A percentile compares a stretch with the other conserved stretches of the same genome.
Conservation (phyloP, 305 asterid species). For the Solanum hybrid region DNA sequence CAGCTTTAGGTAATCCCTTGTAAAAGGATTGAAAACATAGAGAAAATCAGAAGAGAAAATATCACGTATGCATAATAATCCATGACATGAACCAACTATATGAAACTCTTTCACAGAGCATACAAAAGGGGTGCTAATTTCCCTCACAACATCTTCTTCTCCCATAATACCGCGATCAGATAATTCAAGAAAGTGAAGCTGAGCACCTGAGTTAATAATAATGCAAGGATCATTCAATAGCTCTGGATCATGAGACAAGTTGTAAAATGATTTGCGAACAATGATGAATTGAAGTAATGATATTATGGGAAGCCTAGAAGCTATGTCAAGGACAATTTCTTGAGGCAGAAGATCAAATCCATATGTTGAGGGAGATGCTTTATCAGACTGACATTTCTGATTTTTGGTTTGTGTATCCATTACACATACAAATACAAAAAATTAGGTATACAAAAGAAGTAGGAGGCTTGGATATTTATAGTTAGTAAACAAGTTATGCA, state of each 20-base stretch:
- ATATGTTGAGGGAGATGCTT: too few species aligned
- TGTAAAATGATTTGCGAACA: neutral
- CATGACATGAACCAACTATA: slow-evolving; percentile 5
- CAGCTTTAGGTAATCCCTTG: slow-evolving; percentile 20
- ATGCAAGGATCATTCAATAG: neutral
- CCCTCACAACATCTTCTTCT: neutral
- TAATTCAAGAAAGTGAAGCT: slow-evolving; percentile 5
- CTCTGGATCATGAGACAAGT: neutral
- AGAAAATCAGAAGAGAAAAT: neutral
- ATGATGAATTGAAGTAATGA: neutral
- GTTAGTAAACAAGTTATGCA: too few species aligned
- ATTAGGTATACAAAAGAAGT: too few species aligned
- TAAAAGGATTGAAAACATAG: slow-evolving; percentile 38
- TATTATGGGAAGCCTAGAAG: neutral
- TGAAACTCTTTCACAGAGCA: slow-evolving; percentile 23
- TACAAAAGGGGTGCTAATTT: slow-evolving; percentile 26
- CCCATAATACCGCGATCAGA: neutral
- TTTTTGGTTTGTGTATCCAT: too few species aligned
- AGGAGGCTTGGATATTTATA: too few species aligned
- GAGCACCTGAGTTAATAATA: neutral
- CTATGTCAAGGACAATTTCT: too few species aligned
- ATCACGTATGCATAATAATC: slow-evolving; percentile 26
- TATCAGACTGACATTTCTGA: too few species aligned
- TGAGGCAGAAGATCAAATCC: too few species aligned
- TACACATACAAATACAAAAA: too few species aligned